These are phyloP conservation scores for Raddia distichophylla DNA, from an alignment of 176 grass and related monocot species.

Conservation along the genomic window DNA sequence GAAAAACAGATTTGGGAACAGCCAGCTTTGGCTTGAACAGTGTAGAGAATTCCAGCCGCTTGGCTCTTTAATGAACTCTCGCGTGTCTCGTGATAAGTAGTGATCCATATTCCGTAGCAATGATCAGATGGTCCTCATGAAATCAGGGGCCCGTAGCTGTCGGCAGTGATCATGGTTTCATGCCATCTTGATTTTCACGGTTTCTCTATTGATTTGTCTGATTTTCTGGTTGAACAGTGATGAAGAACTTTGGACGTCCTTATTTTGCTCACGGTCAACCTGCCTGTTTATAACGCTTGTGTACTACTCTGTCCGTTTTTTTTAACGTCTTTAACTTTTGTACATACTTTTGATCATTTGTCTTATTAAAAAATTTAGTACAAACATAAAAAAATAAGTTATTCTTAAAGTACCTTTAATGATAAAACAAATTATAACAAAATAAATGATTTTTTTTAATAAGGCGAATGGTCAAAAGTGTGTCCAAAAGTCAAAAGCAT, in stretches of 20 bases:
- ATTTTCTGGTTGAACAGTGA: not conserved
- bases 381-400: no score
- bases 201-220: not conserved
- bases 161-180: not conserved
- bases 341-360: no score
- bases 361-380: no score
- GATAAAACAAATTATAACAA: no score
- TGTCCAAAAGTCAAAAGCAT: no score
- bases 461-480: no score
- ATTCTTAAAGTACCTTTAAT: no score
- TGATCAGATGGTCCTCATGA: not conserved
- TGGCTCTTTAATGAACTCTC: not conserved
- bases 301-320: no score
- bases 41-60: not conserved
- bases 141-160: not conserved
- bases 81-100: not conserved
- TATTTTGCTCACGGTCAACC: not conserved
- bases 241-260: not conserved
- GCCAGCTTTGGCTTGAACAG: not conserved
- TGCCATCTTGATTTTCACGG: not conserved
- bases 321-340: no score
- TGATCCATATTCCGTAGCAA: not conserved
- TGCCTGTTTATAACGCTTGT: not conserved
- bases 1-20: not conserved
- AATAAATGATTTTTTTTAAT: no score